These are phyloP conservation scores for Crepidotus variabilis DNA, from an alignment of 768 basidiomycete species.

Conservation along the genomic window DNA sequence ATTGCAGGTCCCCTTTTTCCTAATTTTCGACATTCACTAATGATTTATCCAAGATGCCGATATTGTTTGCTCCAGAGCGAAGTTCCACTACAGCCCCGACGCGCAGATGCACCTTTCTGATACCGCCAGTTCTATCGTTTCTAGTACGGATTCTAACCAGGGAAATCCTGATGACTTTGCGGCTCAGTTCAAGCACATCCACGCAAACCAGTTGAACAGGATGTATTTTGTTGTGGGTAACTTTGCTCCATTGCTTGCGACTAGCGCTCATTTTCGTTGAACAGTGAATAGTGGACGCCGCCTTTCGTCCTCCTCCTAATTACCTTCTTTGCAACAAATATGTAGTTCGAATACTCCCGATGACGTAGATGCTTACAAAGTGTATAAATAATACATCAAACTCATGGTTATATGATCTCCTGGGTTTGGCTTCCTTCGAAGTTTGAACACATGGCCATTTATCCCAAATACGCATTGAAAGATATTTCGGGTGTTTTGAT, in stretches of 20 bases:
- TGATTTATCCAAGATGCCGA: conserved; percentile 50
- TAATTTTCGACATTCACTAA: background rate
- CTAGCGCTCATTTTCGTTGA: too few species aligned
- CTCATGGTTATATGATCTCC: too few species aligned
- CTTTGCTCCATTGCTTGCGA: background rate
- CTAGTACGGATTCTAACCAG: conserved; percentile 21
- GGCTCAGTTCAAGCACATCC: conserved; percentile 38
- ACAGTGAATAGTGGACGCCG: too few species aligned
- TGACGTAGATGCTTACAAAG: too few species aligned
- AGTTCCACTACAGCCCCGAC: conserved; percentile 32
- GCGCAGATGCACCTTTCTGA: conserved; percentile 36
- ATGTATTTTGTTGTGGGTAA: conserved; percentile 30
- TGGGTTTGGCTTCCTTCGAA: too few species aligned
- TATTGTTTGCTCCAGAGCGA: conserved; percentile 39
- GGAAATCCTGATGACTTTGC: conserved; percentile 39
- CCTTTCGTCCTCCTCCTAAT: too few species aligned
- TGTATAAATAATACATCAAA: too few species aligned
- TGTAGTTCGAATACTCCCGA: too few species aligned
- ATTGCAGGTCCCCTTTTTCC: conserved; percentile 44
- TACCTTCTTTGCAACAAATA: too few species aligned
- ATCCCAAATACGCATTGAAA: too few species aligned
- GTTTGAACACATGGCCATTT: too few species aligned
- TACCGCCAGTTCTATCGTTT: conserved; percentile 30
- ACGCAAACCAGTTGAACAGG: conserved; percentile 20
- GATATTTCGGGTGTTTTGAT: too few species aligned